phyloP scores from a whole-genome alignment of 2,329 filamentous ascomycete genomes.

The Talaromyces sp. region DNA sequence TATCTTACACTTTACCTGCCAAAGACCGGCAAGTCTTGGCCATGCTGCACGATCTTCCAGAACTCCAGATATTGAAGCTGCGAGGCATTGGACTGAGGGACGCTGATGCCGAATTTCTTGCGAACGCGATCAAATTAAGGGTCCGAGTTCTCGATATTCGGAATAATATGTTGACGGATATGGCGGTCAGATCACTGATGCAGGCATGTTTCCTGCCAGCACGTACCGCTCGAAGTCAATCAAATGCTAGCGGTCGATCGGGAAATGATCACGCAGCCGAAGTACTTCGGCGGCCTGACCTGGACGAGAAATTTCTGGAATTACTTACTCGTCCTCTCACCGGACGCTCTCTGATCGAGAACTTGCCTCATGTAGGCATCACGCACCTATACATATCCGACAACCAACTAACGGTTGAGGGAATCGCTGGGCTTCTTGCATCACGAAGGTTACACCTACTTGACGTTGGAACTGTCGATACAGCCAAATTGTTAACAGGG shows the following conservation, averaged over 20 bases:
- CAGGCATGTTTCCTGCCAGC: conserved; percentile 43
- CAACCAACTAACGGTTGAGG: conserved; percentile 52
- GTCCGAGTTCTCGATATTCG: conserved; percentile 53
- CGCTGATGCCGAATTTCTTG: conserved; percentile 46
- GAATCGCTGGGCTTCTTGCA: conserved; percentile 47
- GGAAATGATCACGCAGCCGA: not conserved
- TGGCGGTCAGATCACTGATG: conserved; percentile 46
- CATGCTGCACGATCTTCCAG: conserved; percentile 40
- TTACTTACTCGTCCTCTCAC: conserved; percentile 46
- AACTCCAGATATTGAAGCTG: conserved; percentile 53
- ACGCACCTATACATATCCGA: conserved; percentile 56
- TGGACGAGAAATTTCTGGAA: conserved; percentile 46
- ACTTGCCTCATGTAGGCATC: conserved; percentile 49
- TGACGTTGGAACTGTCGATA: conserved; percentile 48
- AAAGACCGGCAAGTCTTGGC: conserved; percentile 45
- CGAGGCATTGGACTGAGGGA: conserved; percentile 50
- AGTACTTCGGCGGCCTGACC: conserved; percentile 20
- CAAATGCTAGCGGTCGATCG: conserved; percentile 5
- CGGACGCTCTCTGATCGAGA: conserved; percentile 50
- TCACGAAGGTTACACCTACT: conserved; percentile 50
- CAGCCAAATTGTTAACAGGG: conserved; percentile 21
- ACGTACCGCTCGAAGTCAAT: conserved; percentile 2
- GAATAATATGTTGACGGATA: conserved; percentile 53
- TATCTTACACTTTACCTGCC: conserved; percentile 49
- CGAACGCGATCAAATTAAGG: conserved; percentile 45